phyloP scores from a whole-genome alignment of 768 basidiomycete genomes.

The Tephrocybe sp. region DNA sequence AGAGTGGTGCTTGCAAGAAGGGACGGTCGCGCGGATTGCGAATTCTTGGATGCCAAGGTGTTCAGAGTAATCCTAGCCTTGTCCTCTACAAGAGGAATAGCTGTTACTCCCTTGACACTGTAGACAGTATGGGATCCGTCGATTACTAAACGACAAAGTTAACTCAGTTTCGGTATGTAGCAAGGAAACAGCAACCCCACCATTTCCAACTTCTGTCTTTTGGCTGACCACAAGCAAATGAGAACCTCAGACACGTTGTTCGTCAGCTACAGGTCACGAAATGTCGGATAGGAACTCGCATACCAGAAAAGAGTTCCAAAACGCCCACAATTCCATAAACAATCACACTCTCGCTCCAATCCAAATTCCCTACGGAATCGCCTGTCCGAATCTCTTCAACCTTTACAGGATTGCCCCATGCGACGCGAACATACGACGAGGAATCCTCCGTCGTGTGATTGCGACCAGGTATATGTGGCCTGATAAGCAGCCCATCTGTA shows the following conservation, averaged over 20 bases:
- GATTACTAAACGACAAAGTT: conserved; percentile 61
- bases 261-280: conserved; percentile 1
- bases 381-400: conserved; percentile 46
- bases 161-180: too few species aligned
- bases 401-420: conserved; percentile 56
- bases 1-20: conserved; percentile 31
- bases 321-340: conserved; percentile 79
- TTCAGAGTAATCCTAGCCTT: conserved; percentile 55
- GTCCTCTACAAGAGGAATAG: conserved; percentile 69
- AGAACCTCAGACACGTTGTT: conserved; percentile 46
- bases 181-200: conserved; percentile 40
- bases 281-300: conserved; percentile 11
- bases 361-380: conserved; percentile 30
- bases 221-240: conserved; percentile 74
- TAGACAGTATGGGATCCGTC: conserved; percentile 62
- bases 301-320: conserved; percentile 71
- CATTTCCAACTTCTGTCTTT: conserved; percentile 57
- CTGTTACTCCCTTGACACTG: conserved; percentile 62
- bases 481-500: conserved; percentile 61
- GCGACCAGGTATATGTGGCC: conserved; percentile 44
- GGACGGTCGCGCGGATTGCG: conserved; percentile 43
- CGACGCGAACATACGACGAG: conserved; percentile 41
- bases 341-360: conserved; percentile 57
- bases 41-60: conserved; percentile 50
- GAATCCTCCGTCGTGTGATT: conserved; percentile 19